phyloP scores from a whole-genome alignment of 164 flowering plant species.

The Macadamia tetraphylla region DNA sequence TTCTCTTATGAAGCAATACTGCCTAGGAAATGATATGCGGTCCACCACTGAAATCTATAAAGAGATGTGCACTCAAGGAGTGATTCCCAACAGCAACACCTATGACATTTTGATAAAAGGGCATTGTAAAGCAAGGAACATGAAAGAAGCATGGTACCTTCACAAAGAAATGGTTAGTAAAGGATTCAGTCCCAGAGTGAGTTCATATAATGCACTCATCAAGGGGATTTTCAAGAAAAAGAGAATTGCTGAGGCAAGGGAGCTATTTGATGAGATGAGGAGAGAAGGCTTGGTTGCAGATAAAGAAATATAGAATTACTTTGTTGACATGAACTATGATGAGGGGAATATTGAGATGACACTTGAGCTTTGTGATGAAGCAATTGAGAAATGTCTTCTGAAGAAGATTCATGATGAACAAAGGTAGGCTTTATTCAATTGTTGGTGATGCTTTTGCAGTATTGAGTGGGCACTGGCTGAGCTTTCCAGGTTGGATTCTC shows the following conservation, averaged over 20 bases:
- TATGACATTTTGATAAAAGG: constrained; percentile 32
- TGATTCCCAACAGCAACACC: constrained; percentile 22
- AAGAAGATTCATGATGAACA: constrained; percentile 11
- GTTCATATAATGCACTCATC: constrained; percentile 32
- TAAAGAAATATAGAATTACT: constrained; percentile 18
- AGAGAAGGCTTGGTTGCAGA: constrained; percentile 19
- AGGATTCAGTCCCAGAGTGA: constrained; percentile 24
- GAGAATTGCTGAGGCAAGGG: constrained; percentile 22
- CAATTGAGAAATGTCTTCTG: constrained; percentile 22
- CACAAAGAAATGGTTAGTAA: constrained; percentile 23
- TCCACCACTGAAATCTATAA: constrained; percentile 21
- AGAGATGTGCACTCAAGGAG: constrained; percentile 24
- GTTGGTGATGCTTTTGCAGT: too few relatives aligned
- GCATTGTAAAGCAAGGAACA: constrained; percentile 32
- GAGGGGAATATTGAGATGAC: constrained; percentile 23
- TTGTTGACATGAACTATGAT: constrained; percentile 24
- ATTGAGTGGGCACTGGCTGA: background rate
- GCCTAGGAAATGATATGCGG: constrained; percentile 26
- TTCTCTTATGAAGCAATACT: constrained; percentile 29
- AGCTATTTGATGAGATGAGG: constrained; percentile 29
- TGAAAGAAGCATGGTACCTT: constrained; percentile 30
- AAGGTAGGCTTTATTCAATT: background rate
- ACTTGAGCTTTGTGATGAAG: constrained; percentile 37
- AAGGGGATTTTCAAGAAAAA: constrained; percentile 26
- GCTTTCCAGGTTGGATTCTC: background rate